A percentile compares a stretch with the other conserved stretches of the same genome.
These are phyloP conservation scores for Onygenales sp. DNA, from an alignment of 2,329 filamentous ascomycete genomes.

Conservation along the genomic window DNA sequence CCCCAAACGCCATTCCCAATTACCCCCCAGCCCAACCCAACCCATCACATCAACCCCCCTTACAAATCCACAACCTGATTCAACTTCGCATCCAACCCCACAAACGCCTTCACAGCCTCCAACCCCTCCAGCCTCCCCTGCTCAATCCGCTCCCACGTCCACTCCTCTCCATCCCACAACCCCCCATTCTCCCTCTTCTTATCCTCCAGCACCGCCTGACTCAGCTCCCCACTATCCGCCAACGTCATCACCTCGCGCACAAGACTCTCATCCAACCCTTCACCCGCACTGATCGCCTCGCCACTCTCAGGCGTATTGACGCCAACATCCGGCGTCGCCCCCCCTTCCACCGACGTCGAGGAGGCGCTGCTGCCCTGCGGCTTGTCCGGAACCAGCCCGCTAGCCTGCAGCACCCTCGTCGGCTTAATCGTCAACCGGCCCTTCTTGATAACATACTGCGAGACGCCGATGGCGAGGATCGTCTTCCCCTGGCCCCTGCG, in stretches of 20 bases:
- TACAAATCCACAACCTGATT: slow-evolving; percentile 31
- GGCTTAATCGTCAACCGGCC: slow-evolving; percentile 77
- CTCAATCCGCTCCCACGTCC: slow-evolving; percentile 54
- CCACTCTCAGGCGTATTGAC: slow-evolving; percentile 11
- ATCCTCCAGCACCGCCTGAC: slow-evolving; percentile 19
- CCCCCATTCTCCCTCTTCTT: slow-evolving; percentile 16
- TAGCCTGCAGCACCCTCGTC: slow-evolving; percentile 61
- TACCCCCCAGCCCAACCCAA: no score
- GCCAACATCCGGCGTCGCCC: slow-evolving; percentile 16
- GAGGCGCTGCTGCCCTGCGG: slow-evolving; percentile 46
- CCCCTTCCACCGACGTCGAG: slow-evolving; percentile 18
- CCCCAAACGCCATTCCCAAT: not conserved
- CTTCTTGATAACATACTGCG: slow-evolving; percentile 76
- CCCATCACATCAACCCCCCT: no score
- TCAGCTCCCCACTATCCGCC: slow-evolving; percentile 20
- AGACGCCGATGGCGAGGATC: slow-evolving; percentile 61
- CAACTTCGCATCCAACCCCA: slow-evolving; percentile 41
- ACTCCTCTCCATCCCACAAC: slow-evolving; percentile 33
- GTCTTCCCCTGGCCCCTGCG: slow-evolving; percentile 47
- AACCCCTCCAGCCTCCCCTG: slow-evolving; percentile 47
- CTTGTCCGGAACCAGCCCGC: slow-evolving; percentile 62
- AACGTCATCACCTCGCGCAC: slow-evolving; percentile 28
- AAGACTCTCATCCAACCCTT: slow-evolving; percentile 25
- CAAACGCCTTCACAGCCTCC: slow-evolving; percentile 46
- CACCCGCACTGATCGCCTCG: slow-evolving; percentile 23